A percentile compares a stretch with the other conserved stretches of the same genome.
Conservation (phyloP, 495 filamentous ascomycete genomes). For the Talaromyces liani region DNA sequence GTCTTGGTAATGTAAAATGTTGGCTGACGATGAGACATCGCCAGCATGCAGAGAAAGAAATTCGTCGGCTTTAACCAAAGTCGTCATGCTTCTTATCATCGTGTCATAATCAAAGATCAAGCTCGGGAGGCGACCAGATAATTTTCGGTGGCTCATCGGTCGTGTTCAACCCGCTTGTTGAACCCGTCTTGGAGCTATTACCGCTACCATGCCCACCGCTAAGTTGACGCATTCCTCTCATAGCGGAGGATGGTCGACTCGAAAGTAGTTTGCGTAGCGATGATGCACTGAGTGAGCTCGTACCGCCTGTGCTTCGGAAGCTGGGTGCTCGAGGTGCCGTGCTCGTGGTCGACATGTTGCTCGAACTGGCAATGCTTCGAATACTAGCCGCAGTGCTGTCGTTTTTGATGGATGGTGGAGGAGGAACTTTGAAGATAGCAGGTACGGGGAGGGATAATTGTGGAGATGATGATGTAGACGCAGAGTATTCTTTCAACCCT, state of each 20-base stretch:
- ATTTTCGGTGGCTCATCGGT: constrained; percentile 30
- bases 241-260: constrained; percentile 15
- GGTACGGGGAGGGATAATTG: constrained; percentile 32
- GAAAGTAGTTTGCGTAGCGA: constrained; percentile 32
- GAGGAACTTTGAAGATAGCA: constrained; percentile 6
- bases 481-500: constrained; percentile 16
- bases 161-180: background rate
- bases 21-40: background rate
- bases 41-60: background rate
- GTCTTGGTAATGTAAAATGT: background rate
- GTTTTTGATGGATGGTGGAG: constrained; percentile 14
- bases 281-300: constrained; percentile 19
- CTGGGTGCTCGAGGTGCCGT: constrained; percentile 23
- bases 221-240: constrained; percentile 25
- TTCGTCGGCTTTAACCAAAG: background rate
- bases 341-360: constrained; percentile 33
- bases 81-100: background rate
- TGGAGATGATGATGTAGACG: constrained; percentile 15
- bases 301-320: constrained; percentile 32
- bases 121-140: constrained; percentile 36
- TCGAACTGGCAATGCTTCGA: constrained; percentile 36
- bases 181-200: background rate
- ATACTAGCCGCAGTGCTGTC: constrained; percentile 30
- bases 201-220: constrained; percentile 12
- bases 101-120: constrained; percentile 21